Percentiles rank a stretch among this genome's conserved stretches.
Evolutionary conservation across 73 alveolate genomes (phyloP).

Genomic region (Symbiodinium pilosum): DNA sequence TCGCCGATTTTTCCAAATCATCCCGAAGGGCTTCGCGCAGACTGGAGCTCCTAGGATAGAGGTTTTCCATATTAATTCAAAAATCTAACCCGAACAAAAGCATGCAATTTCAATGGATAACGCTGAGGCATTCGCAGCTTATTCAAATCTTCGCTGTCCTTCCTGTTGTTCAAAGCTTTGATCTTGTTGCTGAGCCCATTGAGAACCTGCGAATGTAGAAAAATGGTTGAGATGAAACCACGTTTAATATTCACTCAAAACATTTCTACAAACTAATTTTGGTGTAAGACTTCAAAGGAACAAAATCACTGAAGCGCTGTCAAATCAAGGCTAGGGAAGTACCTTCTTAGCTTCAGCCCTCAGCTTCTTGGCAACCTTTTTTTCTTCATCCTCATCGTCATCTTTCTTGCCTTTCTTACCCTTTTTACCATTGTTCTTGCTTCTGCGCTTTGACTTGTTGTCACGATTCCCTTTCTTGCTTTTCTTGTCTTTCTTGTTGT

Average conservation of each 20-base stretch:
- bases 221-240: no score
- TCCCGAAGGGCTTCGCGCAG: background rate
- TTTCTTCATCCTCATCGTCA: background rate
- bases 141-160: background rate
- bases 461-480: background rate
- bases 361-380: background rate
- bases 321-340: no score
- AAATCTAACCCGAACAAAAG: background rate
- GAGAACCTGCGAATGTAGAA: background rate
- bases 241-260: background rate
- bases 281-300: no score
- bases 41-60: background rate
- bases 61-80: no score
- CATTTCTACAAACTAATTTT: background rate
- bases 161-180: background rate
- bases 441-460: background rate
- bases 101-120: background rate
- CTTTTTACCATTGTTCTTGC: background rate
- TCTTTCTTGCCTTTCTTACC: background rate
- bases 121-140: background rate
- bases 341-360: background rate
- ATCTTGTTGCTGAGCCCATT: background rate
- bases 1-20: background rate
- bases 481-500: no score
- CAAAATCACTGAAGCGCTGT: no score